Percentiles rank a stretch among this genome's conserved stretches.
Conservation (phyloP, 2,329 filamentous ascomycete genomes). For the Chrysoporthe puriensis region DNA sequence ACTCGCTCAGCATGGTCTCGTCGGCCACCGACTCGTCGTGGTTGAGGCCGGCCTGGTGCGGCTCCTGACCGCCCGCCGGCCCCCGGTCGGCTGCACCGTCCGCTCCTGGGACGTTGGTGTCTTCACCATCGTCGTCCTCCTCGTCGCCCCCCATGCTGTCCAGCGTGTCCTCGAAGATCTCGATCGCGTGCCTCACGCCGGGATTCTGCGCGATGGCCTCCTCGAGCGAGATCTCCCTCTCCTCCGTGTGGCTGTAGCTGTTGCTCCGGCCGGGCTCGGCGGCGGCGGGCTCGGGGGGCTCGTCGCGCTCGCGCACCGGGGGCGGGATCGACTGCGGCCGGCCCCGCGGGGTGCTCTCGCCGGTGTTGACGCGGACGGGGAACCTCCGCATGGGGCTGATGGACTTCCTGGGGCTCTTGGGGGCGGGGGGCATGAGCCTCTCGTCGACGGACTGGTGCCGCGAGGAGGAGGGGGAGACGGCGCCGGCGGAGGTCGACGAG, state of each 20-base stretch:
- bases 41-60: constrained; percentile 27
- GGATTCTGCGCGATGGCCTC: constrained; percentile 59
- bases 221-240: constrained; percentile 52
- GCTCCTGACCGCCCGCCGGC: constrained; percentile 8
- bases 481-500: constrained; percentile 32
- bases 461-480: background rate
- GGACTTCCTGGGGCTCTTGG: constrained; percentile 52
- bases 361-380: constrained; percentile 58
- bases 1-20: constrained; percentile 77
- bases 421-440: constrained; percentile 39
- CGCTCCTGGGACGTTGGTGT: constrained; percentile 36
- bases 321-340: constrained; percentile 28
- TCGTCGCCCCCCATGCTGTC: constrained; percentile 34
- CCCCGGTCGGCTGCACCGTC: constrained; percentile 32
- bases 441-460: constrained; percentile 30
- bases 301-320: constrained; percentile 22
- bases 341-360: constrained; percentile 12
- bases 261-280: background rate
- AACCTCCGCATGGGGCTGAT: constrained; percentile 60
- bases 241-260: constrained; percentile 30
- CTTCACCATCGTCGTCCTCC: constrained; percentile 30
- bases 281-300: constrained; percentile 22
- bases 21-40: constrained; percentile 46
- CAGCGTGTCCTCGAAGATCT: constrained; percentile 63
- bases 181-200: constrained; percentile 61